Base-by-base conservation (phyloP, 1,139 yeast genomes). In the Hansenula anomala region DNA sequence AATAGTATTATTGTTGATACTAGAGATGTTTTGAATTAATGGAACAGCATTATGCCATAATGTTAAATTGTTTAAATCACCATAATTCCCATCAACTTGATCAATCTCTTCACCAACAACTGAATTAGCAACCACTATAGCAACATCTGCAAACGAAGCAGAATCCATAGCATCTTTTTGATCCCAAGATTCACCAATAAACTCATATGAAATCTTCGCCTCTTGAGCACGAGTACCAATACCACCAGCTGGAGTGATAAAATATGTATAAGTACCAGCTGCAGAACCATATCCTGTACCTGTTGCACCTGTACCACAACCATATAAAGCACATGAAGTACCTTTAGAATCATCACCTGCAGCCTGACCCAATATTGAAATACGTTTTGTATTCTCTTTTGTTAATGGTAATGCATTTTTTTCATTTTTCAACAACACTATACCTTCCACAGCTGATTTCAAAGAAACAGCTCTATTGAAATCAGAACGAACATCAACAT, bases 11-110 rank as follows among this genome's bases (percentile, higher is more conserved):
- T 59, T 56, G 48, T 76, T 72, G 38, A 60, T 63, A 24, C 59
- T 62, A 2, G 80, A 72, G 30, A 78, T 66, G 26, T 56, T 59
- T 36, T 62, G 54, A 40, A 78, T 76, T 42, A 76, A 60, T 30
- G 63, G 66, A 44, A 77, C 82, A 16, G 79, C 83, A 47, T 74
- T 73, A 46, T 73, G 72, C 82, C 82, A 76, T 39, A 77, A 58
- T 0, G 79, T 66, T 29, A 68, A 57, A 52, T 78, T 75, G 48
- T 67, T 65, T 25, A 73, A 61, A 50, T 67, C 75, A 2, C 80
- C 80, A 58, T 75, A 80, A n/a, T 82, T 82, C 13, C 80, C 68
- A 46, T 62, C 58, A 3, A 78, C 61, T 35, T 62, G 58, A 4
- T 71, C 80, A 38, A 75, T 62, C 6, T 75, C 75, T 23, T 77